phyloP scores from a whole-genome alignment of 768 basidiomycete species.

The Suillus paluster region DNA sequence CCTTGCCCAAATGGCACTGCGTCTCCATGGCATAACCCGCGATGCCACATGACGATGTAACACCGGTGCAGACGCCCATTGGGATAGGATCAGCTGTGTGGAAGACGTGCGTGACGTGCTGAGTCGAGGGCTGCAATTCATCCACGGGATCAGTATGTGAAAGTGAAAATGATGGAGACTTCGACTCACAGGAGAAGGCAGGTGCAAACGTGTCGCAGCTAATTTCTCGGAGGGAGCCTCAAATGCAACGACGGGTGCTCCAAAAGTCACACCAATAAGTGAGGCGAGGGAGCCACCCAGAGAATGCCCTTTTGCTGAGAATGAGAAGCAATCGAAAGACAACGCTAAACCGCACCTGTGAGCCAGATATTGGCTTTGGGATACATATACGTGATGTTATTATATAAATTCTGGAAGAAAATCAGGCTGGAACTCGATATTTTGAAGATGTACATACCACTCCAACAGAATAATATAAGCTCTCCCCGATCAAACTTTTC shows the following conservation, averaged over 20 bases:
- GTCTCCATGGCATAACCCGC: constrained; percentile 89
- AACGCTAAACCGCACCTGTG: constrained; percentile 49
- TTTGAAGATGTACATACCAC: constrained; percentile 53
- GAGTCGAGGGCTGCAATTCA: constrained; percentile 58
- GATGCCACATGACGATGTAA: constrained; percentile 76
- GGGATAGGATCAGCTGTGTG: constrained; percentile 95
- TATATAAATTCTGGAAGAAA: constrained; percentile 77
- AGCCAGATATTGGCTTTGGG: constrained; percentile 91
- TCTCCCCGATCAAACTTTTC: constrained; percentile 74
- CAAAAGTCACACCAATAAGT: constrained; percentile 87
- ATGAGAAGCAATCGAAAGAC: not conserved
- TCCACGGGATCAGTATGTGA: constrained; percentile 7
- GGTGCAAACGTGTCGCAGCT: constrained; percentile 79
- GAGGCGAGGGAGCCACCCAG: constrained; percentile 87
- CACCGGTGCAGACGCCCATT: constrained; percentile 81
- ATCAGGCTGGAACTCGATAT: not conserved
- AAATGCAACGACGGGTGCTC: constrained; percentile 89
- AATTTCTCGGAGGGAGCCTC: constrained; percentile 80
- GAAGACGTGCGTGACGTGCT: constrained; percentile 86
- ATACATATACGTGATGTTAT: constrained; percentile 90
- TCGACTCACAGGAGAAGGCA: constrained; percentile 74
- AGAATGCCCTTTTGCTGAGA: constrained; percentile 58
- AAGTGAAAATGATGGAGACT: not conserved
- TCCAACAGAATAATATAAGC: constrained; percentile 87
- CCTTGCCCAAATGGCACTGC: constrained; percentile 86